Percentiles rank a stretch among this genome's conserved stretches.
phyloP scores from a whole-genome alignment of 179 eudicot genomes.

The Amaranthus tricolor region DNA sequence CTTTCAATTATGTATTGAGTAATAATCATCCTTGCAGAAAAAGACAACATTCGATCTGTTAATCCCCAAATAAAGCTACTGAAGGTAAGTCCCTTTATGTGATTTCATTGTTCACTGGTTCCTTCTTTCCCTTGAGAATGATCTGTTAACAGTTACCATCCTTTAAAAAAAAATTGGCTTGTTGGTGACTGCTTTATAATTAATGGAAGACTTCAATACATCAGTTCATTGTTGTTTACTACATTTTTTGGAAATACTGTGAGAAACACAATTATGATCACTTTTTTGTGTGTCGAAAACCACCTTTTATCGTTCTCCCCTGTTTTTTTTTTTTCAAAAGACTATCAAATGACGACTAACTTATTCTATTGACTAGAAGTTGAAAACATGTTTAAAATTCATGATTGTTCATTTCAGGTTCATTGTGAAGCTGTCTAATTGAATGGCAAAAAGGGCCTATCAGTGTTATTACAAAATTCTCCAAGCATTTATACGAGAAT shows the following conservation, averaged over 20 bases:
- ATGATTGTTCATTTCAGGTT: slow-evolving; percentile 14
- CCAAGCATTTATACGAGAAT: slow-evolving; percentile 41
- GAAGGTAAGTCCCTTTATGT: slow-evolving; percentile 11
- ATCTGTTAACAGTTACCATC: neutral
- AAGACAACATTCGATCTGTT: slow-evolving; percentile 3
- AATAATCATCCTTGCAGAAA: slow-evolving; percentile 22
- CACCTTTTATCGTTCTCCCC: neutral
- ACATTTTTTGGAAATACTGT: slow-evolving; percentile 1
- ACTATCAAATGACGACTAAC: neutral
- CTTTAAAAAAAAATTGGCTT: neutral
- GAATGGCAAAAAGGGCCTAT: slow-evolving; percentile 36
- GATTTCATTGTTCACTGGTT: slow-evolving; percentile 1
- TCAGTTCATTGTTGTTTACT: slow-evolving; percentile 5
- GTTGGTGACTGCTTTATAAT: neutral
- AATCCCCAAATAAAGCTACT: slow-evolving; percentile 9
- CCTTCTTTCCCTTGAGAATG: neutral
- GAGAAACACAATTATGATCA: too few species aligned
- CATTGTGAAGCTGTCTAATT: slow-evolving; percentile 18
- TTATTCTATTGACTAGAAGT: neutral
- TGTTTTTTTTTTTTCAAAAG: neutral
- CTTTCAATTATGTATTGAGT: neutral
- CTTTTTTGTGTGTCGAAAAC: too few species aligned
- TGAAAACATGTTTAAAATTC: neutral
- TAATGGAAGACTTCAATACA: neutral
- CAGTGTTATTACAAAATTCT: slow-evolving; percentile 40